Evolutionary conservation across 1,139 yeast genomes (phyloP).

Genomic region (Taphrina betulina): DNA sequence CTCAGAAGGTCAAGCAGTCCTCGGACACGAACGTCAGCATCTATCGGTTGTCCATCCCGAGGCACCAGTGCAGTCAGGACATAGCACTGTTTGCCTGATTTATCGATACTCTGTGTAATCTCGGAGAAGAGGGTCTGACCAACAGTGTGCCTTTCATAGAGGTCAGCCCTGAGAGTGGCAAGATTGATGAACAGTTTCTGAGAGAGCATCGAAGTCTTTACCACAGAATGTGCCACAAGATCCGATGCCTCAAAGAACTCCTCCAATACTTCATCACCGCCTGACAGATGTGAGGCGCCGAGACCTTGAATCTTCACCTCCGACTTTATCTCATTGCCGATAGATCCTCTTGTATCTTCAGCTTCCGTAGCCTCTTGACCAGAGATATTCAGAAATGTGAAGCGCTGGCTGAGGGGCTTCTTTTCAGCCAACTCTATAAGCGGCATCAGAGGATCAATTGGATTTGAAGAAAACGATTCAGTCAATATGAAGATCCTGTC

Average conservation of each 20-base stretch:
- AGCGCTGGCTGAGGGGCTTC: constrained; percentile 2
- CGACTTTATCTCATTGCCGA: not conserved
- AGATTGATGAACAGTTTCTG: constrained; percentile 12
- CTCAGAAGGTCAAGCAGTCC: not conserved
- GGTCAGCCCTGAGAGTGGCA: not conserved
- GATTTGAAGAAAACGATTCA: too few species aligned
- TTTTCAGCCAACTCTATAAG: constrained; percentile 2
- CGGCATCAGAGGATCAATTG: constrained; percentile 9
- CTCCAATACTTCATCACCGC: too few species aligned
- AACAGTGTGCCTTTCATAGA: not conserved
- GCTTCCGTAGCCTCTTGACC: not conserved
- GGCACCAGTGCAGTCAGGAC: constrained; percentile 14
- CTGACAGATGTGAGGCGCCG: not conserved
- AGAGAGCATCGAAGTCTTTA: not conserved
- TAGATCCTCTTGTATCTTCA: not conserved
- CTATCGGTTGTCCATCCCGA: not conserved
- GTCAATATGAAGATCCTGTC: too few species aligned
- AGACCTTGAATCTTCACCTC: not conserved
- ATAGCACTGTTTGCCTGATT: constrained; percentile 2
- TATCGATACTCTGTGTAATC: not conserved
- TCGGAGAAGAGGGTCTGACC: not conserved
- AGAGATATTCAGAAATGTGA: constrained; percentile 4
- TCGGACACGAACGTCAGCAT: not conserved
- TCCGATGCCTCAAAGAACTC: not conserved
- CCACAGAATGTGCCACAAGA: not conserved